These are phyloP conservation scores for Talaromyces wortmannii DNA, from an alignment of 495 filamentous ascomycete genomes.

Conservation along the genomic window DNA sequence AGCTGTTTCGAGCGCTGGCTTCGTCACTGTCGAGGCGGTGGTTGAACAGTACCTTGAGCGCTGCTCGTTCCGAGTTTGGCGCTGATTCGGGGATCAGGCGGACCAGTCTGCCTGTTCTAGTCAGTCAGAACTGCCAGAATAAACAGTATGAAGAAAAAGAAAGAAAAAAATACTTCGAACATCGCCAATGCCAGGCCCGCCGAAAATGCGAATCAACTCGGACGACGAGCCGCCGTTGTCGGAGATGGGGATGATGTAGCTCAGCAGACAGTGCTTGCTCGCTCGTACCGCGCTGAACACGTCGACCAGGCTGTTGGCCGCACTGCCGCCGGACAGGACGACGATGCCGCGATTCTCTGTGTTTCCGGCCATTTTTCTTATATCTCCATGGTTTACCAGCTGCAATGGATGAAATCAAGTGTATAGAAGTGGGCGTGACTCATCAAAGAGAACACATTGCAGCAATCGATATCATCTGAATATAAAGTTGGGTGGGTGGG, in stretches of 20 bases:
- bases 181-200: slow-evolving; percentile 89
- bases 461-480: background rate
- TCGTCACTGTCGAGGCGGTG: slow-evolving; percentile 61
- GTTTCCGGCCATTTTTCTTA: background rate
- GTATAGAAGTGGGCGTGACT: no score
- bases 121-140: no score
- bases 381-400: no score
- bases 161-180: slow-evolving; percentile 86
- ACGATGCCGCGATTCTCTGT: slow-evolving; percentile 48
- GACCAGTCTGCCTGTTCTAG: slow-evolving; percentile 65
- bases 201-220: slow-evolving; percentile 87
- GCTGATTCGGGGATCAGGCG: slow-evolving; percentile 74
- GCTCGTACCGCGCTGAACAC: slow-evolving; percentile 73
- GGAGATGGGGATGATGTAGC: slow-evolving; percentile 86
- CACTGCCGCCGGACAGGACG: slow-evolving; percentile 83
- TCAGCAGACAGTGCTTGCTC: slow-evolving; percentile 61
- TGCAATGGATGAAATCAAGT: no score
- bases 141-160: no score
- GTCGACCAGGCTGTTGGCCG: slow-evolving; percentile 89
- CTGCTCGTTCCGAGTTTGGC: slow-evolving; percentile 54
- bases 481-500: background rate
- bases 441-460: background rate
- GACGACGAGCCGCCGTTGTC: slow-evolving; percentile 93
- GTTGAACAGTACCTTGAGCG: slow-evolving; percentile 79
- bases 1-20: slow-evolving; percentile 47